phyloP scores from a whole-genome alignment of 73 alveolate species.

The Effrenium voratum region DNA sequence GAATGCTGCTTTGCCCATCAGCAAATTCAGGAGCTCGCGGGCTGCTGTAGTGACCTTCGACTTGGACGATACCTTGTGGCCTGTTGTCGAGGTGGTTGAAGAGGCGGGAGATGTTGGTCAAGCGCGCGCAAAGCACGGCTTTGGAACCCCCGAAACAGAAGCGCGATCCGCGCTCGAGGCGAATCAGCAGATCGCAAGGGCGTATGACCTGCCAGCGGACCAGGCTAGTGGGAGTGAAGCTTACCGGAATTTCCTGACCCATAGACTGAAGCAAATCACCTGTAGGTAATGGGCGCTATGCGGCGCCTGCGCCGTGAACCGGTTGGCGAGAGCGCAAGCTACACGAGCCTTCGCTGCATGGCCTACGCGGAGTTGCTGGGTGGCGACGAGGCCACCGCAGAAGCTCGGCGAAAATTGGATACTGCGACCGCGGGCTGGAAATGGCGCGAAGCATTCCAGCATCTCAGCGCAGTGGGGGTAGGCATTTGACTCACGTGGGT shows the following conservation, averaged over 20 bases:
- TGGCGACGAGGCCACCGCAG: conserved; percentile 11
- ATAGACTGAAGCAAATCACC: too few species aligned
- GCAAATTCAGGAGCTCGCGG: conserved; percentile 9
- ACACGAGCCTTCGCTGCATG: not conserved
- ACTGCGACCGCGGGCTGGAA: too few species aligned
- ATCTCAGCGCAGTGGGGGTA: too few species aligned
- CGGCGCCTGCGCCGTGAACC: conserved; percentile 43
- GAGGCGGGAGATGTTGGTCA: not conserved
- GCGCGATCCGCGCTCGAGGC: not conserved
- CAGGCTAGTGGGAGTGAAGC: not conserved
- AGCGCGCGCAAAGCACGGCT: not conserved
- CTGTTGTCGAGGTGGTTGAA: conserved; percentile 22
- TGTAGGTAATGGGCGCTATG: conserved; percentile 37
- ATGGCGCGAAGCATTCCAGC: too few species aligned
- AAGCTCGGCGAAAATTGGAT: not conserved
- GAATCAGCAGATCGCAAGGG: conserved; percentile 48
- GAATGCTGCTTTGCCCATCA: too few species aligned
- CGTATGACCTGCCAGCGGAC: not conserved
- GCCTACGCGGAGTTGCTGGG: conserved; percentile 59
- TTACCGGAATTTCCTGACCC: too few species aligned
- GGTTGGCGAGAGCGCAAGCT: conserved; percentile 37
- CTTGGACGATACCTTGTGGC: conserved; percentile 79
- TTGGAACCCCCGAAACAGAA: not conserved
- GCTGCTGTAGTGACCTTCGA: conserved; percentile 41
- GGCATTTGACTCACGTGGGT: too few species aligned